phyloP scores from a whole-genome alignment of 2,329 filamentous ascomycete genomes.

The Diplodia intermedia region DNA sequence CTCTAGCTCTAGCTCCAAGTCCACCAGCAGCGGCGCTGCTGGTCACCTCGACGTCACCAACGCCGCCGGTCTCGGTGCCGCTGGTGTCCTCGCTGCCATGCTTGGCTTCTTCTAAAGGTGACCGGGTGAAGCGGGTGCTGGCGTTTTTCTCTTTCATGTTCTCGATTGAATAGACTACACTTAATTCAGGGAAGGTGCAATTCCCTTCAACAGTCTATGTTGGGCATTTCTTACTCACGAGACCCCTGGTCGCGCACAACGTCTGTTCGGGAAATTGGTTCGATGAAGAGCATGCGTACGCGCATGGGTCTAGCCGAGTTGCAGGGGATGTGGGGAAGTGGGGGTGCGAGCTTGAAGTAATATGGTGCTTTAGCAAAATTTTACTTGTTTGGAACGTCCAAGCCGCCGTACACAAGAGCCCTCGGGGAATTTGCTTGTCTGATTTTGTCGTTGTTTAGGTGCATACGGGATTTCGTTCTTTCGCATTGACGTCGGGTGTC shows the following conservation, averaged over 20 bases:
- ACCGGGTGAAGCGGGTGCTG: slow-evolving; percentile 40
- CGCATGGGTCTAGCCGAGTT: slow-evolving; percentile 12
- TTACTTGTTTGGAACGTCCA: slow-evolving; percentile 27
- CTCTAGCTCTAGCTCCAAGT: slow-evolving; percentile 34
- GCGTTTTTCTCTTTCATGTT: slow-evolving; percentile 41
- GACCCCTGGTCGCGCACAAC: slow-evolving; percentile 19
- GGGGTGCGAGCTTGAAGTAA: slow-evolving; percentile 23
- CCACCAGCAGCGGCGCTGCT: slow-evolving; percentile 47
- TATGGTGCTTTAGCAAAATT: slow-evolving; percentile 31
- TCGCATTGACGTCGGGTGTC: slow-evolving; percentile 19
- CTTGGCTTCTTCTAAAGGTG: slow-evolving; percentile 54
- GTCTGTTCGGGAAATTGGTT: slow-evolving; percentile 23
- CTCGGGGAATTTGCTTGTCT: slow-evolving; percentile 12
- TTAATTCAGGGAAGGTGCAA: slow-evolving; percentile 28
- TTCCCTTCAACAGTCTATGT: slow-evolving; percentile 26
- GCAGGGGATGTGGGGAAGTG: slow-evolving; percentile 24
- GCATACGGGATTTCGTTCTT: slow-evolving; percentile 10
- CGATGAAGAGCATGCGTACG: slow-evolving; percentile 19
- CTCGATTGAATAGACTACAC: slow-evolving; percentile 50
- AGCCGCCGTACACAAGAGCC: slow-evolving; percentile 28
- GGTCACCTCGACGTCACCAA: slow-evolving; percentile 49
- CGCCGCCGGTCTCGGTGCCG: slow-evolving; percentile 51
- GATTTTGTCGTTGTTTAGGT: slow-evolving; percentile 15
- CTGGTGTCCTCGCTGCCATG: slow-evolving; percentile 57
- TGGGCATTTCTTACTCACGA: slow-evolving; percentile 23